Evolutionary conservation across 108 stramenopile genomes (phyloP).

Genomic region (Conticribra guillardii): DNA sequence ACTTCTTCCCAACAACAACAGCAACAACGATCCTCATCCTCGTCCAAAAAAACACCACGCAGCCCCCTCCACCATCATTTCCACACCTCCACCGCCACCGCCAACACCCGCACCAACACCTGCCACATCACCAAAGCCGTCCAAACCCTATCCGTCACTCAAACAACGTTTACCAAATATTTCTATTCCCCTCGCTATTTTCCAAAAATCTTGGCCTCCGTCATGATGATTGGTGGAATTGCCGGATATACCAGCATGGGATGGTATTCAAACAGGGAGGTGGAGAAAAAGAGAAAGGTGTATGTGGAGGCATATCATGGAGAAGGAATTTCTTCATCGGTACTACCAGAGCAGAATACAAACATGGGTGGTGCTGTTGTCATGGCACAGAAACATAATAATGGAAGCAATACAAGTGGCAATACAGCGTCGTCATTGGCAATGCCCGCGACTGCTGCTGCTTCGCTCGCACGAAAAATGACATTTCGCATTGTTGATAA

Average conservation of each 20-base stretch:
- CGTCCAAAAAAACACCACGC: too few relatives aligned
- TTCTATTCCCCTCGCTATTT: conserved; percentile 3
- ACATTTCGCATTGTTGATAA: neutral
- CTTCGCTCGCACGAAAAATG: conserved; percentile 4
- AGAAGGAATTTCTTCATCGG: too few relatives aligned
- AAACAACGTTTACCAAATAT: neutral
- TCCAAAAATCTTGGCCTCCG: neutral
- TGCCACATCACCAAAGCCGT: neutral
- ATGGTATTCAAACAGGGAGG: neutral
- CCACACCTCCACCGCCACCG: too few relatives aligned
- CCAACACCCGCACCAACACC: too few relatives aligned
- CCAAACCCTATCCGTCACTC: neutral
- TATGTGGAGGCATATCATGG: conserved; percentile 12
- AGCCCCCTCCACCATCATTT: too few relatives aligned
- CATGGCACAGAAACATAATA: too few relatives aligned
- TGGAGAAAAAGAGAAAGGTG: conserved; percentile 1
- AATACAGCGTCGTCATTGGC: neutral
- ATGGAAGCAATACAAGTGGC: neutral
- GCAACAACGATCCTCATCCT: too few relatives aligned
- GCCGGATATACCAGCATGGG: conserved; percentile 5
- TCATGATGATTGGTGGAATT: neutral
- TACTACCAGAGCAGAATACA: too few relatives aligned
- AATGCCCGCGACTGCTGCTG: neutral
- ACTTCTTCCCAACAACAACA: too few relatives aligned
- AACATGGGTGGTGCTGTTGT: too few relatives aligned